Percentiles rank a stretch among this genome's conserved stretches.
These are phyloP conservation scores for Solanum medicagineum DNA, from an alignment of 257 asterid species.

Conservation along the genomic window DNA sequence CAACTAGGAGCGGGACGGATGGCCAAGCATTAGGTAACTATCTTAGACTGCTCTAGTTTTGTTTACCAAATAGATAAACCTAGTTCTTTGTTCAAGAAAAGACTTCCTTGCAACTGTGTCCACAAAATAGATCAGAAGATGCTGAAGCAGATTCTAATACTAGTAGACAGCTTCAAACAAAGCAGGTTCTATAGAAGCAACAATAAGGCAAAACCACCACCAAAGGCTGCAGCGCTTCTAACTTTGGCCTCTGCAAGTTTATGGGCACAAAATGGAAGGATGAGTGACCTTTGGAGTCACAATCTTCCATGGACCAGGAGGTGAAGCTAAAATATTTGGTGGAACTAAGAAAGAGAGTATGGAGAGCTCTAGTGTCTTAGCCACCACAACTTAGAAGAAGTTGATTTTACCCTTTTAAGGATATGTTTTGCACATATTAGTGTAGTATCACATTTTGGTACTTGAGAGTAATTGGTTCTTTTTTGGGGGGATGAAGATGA, in stretches of 20 bases:
- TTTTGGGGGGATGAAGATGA: not conserved
- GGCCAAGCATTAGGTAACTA: not conserved
- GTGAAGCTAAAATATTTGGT: not conserved
- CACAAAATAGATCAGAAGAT: not conserved
- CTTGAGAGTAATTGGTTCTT: not conserved
- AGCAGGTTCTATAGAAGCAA: not conserved
- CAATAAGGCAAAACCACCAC: not conserved
- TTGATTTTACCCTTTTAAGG: not conserved
- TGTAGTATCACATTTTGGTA: not conserved
- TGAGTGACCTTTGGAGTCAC: not conserved
- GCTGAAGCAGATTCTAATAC: not conserved
- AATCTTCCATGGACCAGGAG: not conserved
- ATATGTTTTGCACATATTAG: not conserved
- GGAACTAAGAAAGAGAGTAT: not conserved
- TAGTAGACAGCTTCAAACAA: not conserved
- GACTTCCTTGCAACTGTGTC: not conserved
- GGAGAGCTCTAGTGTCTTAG: not conserved
- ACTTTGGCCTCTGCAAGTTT: not conserved
- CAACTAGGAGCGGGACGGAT: not conserved
- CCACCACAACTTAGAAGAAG: not conserved
- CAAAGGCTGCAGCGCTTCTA: not conserved
- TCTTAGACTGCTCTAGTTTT: not conserved
- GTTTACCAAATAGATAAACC: not conserved
- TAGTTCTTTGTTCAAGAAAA: not conserved
- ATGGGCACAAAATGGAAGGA: not conserved